Evolutionary conservation across 140 eudicot species (phyloP), one percentile per base, ranked within the genome.

Genomic region (Erigeron philadelphicus): DNA sequence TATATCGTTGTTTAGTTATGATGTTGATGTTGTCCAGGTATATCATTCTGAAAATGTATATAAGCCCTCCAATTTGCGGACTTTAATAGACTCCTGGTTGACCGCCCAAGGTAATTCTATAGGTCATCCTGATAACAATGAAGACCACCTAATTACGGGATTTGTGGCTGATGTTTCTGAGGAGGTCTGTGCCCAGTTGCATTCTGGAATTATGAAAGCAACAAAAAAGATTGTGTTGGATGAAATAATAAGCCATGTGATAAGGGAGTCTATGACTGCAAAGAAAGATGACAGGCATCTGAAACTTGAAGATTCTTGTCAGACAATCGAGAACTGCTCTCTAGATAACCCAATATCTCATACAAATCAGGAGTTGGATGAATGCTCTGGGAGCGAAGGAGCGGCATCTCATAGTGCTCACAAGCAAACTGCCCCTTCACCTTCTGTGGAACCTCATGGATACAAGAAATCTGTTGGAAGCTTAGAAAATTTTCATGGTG

Each of bases 101-200:
- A 77, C 76, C 38, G 61, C 79, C 68, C 80, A 81, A 73, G 57
- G 73, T 54, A 67, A 68, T 59, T 25, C 61, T 43, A 9, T 61
- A 48, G 40, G 75, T 41, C 64, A 70, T 49, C 46, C 59, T 48
- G 75, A 76, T 35, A 75, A 64, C 72, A 67, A 67, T 31, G 79
- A 64, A 38, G 52, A 72, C 21, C 73, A 58, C 61, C 53, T 69
- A 35, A 58, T 66, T 25, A 31, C 42, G 40, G 66, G 74, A 55
- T 82, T 90, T 49, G 53, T 80, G 56, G 45, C 75, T 71, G 84
- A 81, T 68, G 73, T 88, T 50, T 83, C 98, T 52, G 92, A 86
- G 48, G 90, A 86, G 61, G 79, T 88, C 70, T 85, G 88, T 59
- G 82, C 85, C n/a, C 96, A 92, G 67, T 81, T 92, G 72, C 98